Evolutionary conservation across 306 rosid genomes (phyloP).

Genomic region (Alnus glutinosa): DNA sequence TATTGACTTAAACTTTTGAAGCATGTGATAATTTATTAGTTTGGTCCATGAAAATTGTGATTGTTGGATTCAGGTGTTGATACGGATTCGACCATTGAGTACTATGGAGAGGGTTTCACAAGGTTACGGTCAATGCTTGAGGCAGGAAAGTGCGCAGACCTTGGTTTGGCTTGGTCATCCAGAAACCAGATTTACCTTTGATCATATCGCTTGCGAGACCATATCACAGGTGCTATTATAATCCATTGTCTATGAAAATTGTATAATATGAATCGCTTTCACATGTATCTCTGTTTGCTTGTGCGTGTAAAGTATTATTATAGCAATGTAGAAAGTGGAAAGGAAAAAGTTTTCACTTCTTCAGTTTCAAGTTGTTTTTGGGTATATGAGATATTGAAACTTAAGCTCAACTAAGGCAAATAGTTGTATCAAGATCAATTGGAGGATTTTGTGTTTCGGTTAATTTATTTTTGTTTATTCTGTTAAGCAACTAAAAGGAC

Average conservation of each 20-base stretch:
- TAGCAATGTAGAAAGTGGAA: not conserved
- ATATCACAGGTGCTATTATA: slow-evolving; percentile 66
- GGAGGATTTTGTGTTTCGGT: not conserved
- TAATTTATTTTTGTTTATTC: not conserved
- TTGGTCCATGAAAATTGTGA: slow-evolving; percentile 22
- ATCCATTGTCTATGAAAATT: not conserved
- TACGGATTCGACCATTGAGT: slow-evolving; percentile 84
- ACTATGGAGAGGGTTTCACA: slow-evolving; percentile 63
- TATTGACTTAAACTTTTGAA: not conserved
- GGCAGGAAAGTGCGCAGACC: slow-evolving; percentile 74
- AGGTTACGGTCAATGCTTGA: slow-evolving; percentile 78
- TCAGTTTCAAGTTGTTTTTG: slow-evolving; percentile 9
- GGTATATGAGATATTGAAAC: not conserved
- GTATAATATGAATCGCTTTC: not conserved
- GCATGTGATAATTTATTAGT: not conserved
- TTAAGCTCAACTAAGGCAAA: not conserved
- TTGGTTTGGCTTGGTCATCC: slow-evolving; percentile 95
- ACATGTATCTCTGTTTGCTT: not conserved
- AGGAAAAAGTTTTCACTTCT: slow-evolving; percentile 5
- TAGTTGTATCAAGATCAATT: not conserved
- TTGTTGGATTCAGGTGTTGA: slow-evolving; percentile 64
- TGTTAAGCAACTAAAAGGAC: slow-evolving; percentile 2
- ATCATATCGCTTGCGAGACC: slow-evolving; percentile 81
- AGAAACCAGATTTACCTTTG: slow-evolving; percentile 89
- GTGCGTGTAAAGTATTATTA: not conserved